These are phyloP conservation scores for Salvia rosmarinus DNA, from an alignment of 257 asterid genomes.

Conservation along the genomic window DNA sequence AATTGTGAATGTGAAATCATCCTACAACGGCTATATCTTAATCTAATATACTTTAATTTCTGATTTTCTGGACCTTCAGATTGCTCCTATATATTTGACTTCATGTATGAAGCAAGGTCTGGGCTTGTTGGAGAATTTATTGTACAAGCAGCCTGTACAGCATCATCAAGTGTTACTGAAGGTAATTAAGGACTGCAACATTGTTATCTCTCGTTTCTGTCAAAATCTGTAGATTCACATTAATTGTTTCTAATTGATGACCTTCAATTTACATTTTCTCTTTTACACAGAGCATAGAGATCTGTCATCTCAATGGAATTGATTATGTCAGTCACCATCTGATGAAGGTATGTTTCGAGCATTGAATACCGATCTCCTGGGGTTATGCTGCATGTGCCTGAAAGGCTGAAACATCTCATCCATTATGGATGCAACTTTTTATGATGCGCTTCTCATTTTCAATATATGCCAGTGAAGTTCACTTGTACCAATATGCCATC, in stretches of 20 bases:
- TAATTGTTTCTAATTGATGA: slow-evolving; percentile 17
- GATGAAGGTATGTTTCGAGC: slow-evolving; percentile 75
- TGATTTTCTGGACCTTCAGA: slow-evolving; percentile 48
- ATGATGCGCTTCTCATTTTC: slow-evolving; percentile 19
- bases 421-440: slow-evolving; percentile 17
- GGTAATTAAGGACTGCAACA: slow-evolving; percentile 45
- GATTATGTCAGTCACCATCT: slow-evolving; percentile 59
- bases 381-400: slow-evolving; percentile 24
- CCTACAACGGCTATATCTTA: slow-evolving; percentile 4
- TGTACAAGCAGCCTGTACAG: slow-evolving; percentile 82
- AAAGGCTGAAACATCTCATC: slow-evolving; percentile 22
- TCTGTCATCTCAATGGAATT: slow-evolving; percentile 87
- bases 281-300: slow-evolving; percentile 77
- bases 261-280: slow-evolving; percentile 32
- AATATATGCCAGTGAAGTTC: slow-evolving; percentile 26
- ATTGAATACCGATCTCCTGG: slow-evolving; percentile 6
- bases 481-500: slow-evolving; percentile 25
- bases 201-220: slow-evolving; percentile 19
- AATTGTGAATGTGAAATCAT: neutral
- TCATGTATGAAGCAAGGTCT: slow-evolving; percentile 84
- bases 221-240: slow-evolving; percentile 16
- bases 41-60: slow-evolving; percentile 18
- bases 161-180: slow-evolving; percentile 77
- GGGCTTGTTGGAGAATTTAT: slow-evolving; percentile 73
- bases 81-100: slow-evolving; percentile 85